Base-by-base conservation (phyloP, 495 filamentous ascomycete genomes). In the Aspergillus sclerotioniger region DNA sequence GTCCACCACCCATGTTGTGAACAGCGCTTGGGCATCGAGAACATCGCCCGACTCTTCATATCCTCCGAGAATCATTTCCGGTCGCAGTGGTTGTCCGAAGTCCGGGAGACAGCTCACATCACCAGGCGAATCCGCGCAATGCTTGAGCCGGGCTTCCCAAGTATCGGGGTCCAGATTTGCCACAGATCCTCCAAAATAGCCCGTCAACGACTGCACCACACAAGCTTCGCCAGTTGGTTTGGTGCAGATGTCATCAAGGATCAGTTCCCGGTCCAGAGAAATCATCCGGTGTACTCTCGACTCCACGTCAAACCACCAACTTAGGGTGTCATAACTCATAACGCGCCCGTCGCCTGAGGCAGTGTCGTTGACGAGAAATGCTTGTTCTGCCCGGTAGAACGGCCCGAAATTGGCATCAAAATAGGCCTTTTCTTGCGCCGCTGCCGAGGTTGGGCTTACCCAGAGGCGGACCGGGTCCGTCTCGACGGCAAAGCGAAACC, bases 321-420 rank as follows among this genome's bases (percentile, higher is more conserved):
- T 74, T 13, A 98, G 76, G 0, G 89, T 97, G 5, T 96, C 88
- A 58, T 93, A 94, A 68, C 84, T 89, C 52, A 98, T 68, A 15
- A 97, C 88, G 3, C 90, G 90, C 2, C 87, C 87, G 19, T 83
- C 81, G 0, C 75, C 76, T 8, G 78, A 60, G 9, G 80, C 69
- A 7, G 84, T 91, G 63, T 96, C 91, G 62, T 98, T 98, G 55
- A 98, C 90, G 35, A 98, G 68, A 68, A 98, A 98, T 2, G 87
- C 85, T 72, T 98, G 93, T 69, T 98, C 89, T 3, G 92, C 88
- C 15, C 94, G 90, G 69, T 90, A 98, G 69, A 98, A 98, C 2
- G 95, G 90, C 1, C 92, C 95, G 67, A 98, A 98, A 56, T 90
- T 91, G n/a, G 84, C 72, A 71, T 98, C 94, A 64, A 97, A 98